Evolutionary conservation across 2,329 filamentous ascomycete genomes (phyloP).

Genomic region (Phialophora verrucosa): DNA sequence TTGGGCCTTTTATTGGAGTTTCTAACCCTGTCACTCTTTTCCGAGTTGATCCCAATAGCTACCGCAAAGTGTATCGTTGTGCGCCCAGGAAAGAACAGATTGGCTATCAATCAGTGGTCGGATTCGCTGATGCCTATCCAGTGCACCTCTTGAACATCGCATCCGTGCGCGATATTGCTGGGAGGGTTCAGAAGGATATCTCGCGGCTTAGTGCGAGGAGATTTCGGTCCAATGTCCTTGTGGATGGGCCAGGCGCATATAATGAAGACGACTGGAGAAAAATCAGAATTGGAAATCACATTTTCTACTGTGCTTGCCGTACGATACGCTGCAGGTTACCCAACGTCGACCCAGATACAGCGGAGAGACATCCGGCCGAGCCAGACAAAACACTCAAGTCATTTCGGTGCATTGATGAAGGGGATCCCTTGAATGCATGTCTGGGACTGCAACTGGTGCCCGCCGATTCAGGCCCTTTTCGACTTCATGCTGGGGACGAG

Average conservation of each 20-base stretch:
- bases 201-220: constrained; percentile 58
- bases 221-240: constrained; percentile 64
- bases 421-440: constrained; percentile 55
- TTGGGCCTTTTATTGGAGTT: constrained; percentile 57
- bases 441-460: constrained; percentile 59
- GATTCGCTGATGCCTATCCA: constrained; percentile 65
- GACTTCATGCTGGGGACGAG: constrained; percentile 47
- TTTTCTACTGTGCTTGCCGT: constrained; percentile 36
- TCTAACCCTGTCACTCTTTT: constrained; percentile 60
- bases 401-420: constrained; percentile 59
- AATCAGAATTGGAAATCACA: constrained; percentile 50
- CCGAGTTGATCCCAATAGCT: constrained; percentile 53
- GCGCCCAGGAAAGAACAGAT: constrained; percentile 59
- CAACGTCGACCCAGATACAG: constrained; percentile 64
- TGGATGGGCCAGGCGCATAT: constrained; percentile 60
- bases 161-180: constrained; percentile 59
- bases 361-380: constrained; percentile 54
- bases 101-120: constrained; percentile 60
- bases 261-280: constrained; percentile 64
- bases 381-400: constrained; percentile 57
- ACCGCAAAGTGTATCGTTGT: constrained; percentile 59
- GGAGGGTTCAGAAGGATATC: constrained; percentile 47
- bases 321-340: constrained; percentile 64
- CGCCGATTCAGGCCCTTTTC: constrained; percentile 29
- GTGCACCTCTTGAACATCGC: constrained; percentile 62